These are phyloP conservation scores for Sclerotinia subarctica DNA, from an alignment of 2,329 filamentous ascomycete genomes.

Conservation along the genomic window DNA sequence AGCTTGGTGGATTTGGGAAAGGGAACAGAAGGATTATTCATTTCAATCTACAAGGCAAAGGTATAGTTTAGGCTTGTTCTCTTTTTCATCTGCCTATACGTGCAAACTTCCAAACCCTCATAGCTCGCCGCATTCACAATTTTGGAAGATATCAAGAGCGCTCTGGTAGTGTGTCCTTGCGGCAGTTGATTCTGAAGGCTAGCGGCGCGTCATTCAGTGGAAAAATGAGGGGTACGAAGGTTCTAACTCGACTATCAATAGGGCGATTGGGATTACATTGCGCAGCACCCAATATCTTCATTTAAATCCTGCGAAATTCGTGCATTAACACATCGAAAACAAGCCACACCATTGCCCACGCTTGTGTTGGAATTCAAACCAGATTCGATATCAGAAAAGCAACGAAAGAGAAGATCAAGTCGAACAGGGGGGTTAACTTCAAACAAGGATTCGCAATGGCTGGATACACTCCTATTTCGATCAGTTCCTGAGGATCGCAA, in stretches of 20 bases:
- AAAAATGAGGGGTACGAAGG: not conserved
- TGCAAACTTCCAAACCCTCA: not conserved
- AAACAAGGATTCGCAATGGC: slow-evolving; percentile 32
- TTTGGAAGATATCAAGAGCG: not conserved
- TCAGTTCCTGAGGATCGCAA: slow-evolving; percentile 50
- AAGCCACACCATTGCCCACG: slow-evolving; percentile 57
- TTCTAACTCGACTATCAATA: slow-evolving; percentile 24
- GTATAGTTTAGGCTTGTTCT: slow-evolving; percentile 26
- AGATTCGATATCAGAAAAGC: slow-evolving; percentile 53
- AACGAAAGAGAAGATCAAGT: slow-evolving; percentile 63
- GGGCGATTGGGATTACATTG: slow-evolving; percentile 39
- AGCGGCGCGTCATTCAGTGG: not conserved
- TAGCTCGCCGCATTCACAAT: not conserved
- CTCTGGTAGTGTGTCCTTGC: not conserved
- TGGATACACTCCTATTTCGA: slow-evolving; percentile 54
- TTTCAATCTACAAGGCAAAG: slow-evolving; percentile 40
- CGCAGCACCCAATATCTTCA: slow-evolving; percentile 36
- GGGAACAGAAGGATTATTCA: slow-evolving; percentile 29
- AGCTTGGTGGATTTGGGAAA: slow-evolving; percentile 33
- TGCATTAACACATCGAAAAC: slow-evolving; percentile 58
- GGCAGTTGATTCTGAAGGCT: not conserved
- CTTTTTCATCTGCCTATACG: not conserved
- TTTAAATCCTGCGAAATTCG: slow-evolving; percentile 45
- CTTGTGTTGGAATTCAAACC: slow-evolving; percentile 54
- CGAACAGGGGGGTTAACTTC: slow-evolving; percentile 53